A percentile compares a stretch with the other conserved stretches of the same genome.
Conservation (phyloP, 192 early-diverging fungal genomes). For the Coemansia sp. region DNA sequence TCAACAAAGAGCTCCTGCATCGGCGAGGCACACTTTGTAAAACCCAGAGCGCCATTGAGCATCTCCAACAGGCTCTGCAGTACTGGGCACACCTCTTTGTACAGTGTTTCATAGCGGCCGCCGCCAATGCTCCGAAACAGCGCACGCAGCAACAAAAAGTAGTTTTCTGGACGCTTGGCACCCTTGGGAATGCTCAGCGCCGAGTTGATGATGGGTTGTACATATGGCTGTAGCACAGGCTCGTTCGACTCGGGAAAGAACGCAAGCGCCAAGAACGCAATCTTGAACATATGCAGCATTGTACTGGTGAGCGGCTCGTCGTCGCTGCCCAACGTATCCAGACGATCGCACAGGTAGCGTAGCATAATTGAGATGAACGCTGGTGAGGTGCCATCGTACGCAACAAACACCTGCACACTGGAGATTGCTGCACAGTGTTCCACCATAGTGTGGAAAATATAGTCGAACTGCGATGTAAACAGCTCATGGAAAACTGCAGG, state of each 20-base stretch:
- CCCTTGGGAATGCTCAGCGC: slow-evolving; percentile 81
- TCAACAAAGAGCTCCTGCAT: slow-evolving; percentile 98
- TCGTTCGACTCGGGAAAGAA: slow-evolving; percentile 92
- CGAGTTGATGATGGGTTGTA: slow-evolving; percentile 84
- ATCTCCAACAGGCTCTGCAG: slow-evolving; percentile 88
- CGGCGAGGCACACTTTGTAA: slow-evolving; percentile 74
- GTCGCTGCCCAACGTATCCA: slow-evolving; percentile 45
- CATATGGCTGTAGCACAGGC: slow-evolving; percentile 86
- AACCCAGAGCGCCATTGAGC: slow-evolving; percentile 78
- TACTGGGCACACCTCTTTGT: slow-evolving; percentile 93
- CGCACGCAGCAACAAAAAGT: slow-evolving; percentile 86
- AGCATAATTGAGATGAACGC: slow-evolving; percentile 58
- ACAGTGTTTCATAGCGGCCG: slow-evolving; percentile 91
- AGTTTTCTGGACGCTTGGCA: slow-evolving; percentile 85
- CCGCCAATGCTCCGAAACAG: slow-evolving; percentile 97
- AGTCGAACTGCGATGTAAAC: slow-evolving; percentile 85
- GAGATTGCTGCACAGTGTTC: slow-evolving; percentile 73
- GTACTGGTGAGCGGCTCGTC: slow-evolving; percentile 53
- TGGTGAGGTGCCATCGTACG: slow-evolving; percentile 62
- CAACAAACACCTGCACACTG: slow-evolving; percentile 86
- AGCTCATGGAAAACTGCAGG: slow-evolving; percentile 93
- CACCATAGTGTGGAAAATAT: slow-evolving; percentile 81
- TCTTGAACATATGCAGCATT: slow-evolving; percentile 89
- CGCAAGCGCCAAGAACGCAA: slow-evolving; percentile 91
- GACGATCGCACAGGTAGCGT: slow-evolving; percentile 44